phyloP scores from a whole-genome alignment of 352 stramenopile species.

The Globisporangium takayamanum region DNA sequence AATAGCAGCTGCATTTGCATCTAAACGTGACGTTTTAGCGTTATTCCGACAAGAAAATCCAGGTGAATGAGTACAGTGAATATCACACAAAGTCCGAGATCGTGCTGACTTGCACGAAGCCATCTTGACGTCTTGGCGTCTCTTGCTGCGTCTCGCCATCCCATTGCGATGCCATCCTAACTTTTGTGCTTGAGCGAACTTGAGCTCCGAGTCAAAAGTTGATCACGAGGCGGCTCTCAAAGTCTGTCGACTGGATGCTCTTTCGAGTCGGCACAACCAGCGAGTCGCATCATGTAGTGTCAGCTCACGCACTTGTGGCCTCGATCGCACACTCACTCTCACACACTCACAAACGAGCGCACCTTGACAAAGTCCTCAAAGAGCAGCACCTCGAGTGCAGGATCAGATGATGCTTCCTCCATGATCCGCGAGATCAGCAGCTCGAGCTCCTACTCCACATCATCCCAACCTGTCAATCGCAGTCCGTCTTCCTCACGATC shows the following conservation, averaged over 20 bases:
- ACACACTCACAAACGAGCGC: background rate
- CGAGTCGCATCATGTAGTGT: background rate
- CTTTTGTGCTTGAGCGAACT: background rate
- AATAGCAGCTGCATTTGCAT: no score
- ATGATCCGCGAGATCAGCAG: conserved; percentile 37
- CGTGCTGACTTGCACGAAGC: no score
- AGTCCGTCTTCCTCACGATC: background rate
- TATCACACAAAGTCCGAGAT: no score
- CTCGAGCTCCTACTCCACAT: conserved; percentile 25
- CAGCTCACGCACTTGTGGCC: background rate
- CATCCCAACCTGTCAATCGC: background rate
- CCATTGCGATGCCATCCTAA: background rate
- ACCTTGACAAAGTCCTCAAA: conserved; percentile 67
- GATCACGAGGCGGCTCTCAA: conserved; percentile 49
- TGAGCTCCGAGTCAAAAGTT: conserved; percentile 28
- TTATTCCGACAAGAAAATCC: no score
- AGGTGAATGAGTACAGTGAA: no score
- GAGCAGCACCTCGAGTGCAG: conserved; percentile 34
- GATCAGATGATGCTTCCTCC: conserved; percentile 44
- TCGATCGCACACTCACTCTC: no score
- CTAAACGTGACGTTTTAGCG: no score
- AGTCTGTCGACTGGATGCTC: conserved; percentile 55
- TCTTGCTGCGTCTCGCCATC: no score
- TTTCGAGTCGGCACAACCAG: conserved; percentile 5
- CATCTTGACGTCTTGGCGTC: no score